Percentiles rank a stretch among this genome's conserved stretches.
These are phyloP conservation scores for Stromatinia cepivora DNA, from an alignment of 2,329 filamentous ascomycete species.

Conservation along the genomic window DNA sequence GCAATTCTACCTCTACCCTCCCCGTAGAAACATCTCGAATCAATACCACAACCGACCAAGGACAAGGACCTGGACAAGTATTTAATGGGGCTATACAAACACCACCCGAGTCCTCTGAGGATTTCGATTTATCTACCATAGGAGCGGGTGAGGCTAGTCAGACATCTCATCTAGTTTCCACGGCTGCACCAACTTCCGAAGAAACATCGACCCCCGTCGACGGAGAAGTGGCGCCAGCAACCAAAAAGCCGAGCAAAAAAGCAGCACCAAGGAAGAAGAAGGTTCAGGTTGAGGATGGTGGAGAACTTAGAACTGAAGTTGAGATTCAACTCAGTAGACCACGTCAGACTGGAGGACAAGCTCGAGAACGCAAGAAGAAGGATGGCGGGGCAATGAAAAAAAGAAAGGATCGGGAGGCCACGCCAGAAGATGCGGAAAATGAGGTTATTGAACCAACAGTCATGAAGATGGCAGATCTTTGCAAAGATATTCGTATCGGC, in stretches of 20 bases:
- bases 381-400: conserved; percentile 38
- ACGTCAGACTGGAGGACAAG: conserved; percentile 27
- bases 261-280: conserved; percentile 30
- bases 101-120: background rate
- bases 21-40: background rate
- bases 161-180: conserved; percentile 31
- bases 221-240: background rate
- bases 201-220: conserved; percentile 30
- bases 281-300: conserved; percentile 30
- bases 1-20: background rate
- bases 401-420: conserved; percentile 41
- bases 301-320: conserved; percentile 31
- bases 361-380: conserved; percentile 39
- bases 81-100: background rate
- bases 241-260: conserved; percentile 21
- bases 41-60: background rate
- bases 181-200: conserved; percentile 35
- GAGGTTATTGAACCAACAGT: conserved; percentile 64
- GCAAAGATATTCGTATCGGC: conserved; percentile 67
- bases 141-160: conserved; percentile 19
- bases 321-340: conserved; percentile 34
- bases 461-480: conserved; percentile 72
- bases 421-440: conserved; percentile 63
- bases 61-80: conserved; percentile 4
- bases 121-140: conserved; percentile 14